Percentiles rank a stretch among this genome's conserved stretches.
phyloP scores from a whole-genome alignment of 2,329 filamentous ascomycete species.

The Beauveria sp. region DNA sequence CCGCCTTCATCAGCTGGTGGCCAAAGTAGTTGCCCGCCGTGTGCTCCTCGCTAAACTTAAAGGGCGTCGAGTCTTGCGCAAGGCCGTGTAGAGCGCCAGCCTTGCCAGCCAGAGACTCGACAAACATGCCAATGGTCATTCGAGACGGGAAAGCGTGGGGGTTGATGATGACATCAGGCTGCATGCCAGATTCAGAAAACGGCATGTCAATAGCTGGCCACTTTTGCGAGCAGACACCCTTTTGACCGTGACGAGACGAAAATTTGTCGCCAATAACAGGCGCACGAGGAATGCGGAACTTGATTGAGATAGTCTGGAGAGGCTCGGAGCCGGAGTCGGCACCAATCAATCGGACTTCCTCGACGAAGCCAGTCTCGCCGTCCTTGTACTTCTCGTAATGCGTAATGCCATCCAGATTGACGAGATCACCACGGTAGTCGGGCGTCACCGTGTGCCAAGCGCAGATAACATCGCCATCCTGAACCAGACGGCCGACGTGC shows the following conservation, averaged over 20 bases:
- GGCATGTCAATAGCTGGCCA: constrained; percentile 94
- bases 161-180: constrained; percentile 98
- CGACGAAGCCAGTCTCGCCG: constrained; percentile 75
- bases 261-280: constrained; percentile 98
- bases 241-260: constrained; percentile 95
- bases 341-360: constrained; percentile 87
- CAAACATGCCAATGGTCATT: constrained; percentile 99
- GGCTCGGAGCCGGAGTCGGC: constrained; percentile 77
- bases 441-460: constrained; percentile 84
- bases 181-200: constrained; percentile 92
- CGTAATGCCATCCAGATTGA: constrained; percentile 80
- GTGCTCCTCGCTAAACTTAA: constrained; percentile 87
- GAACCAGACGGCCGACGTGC: constrained; percentile 67
- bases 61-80: constrained; percentile 93
- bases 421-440: constrained; percentile 68
- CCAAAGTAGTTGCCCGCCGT: constrained; percentile 93
- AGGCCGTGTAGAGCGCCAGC: constrained; percentile 87
- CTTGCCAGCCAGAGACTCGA: constrained; percentile 94
- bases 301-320: constrained; percentile 82
- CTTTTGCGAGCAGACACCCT: constrained; percentile 93
- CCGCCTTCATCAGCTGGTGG: constrained; percentile 87
- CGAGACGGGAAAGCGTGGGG: constrained; percentile 98
- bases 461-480: constrained; percentile 76
- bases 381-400: constrained; percentile 95
- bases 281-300: constrained; percentile 81